Base-by-base conservation (phyloP, 2,329 filamentous ascomycete species). In the Botrytis pseudocinerea region DNA sequence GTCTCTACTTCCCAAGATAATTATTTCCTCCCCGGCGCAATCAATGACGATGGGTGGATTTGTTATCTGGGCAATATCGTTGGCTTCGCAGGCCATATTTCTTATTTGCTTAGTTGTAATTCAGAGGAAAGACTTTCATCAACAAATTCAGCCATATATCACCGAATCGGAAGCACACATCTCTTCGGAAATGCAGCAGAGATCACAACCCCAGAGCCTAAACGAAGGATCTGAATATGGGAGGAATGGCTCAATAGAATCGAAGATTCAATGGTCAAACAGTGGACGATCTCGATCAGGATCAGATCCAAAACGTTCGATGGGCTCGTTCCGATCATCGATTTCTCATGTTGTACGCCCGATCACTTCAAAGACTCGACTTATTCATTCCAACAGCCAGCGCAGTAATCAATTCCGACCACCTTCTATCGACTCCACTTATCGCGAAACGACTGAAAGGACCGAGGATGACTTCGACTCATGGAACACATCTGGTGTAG, bases 401-500 rank as follows among this genome's bases (percentile, higher is more conserved):
- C 60, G 60, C 22, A 71, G 35, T 70, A 78, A 79, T 14, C 70
- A 76, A 35, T 82, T 82, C 38, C 83, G 87, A 35, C 72, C 84
- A 4, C 77, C 82, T 10, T 90, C 89, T 1, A 79, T 87, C 16
- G 86, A 88, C 9, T 87, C 86, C 0, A 80, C 78, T 20, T 73
- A 76, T 59, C 76, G 74, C 32, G 78, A 78, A 51, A 76, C 73
- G 35, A 75, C 62, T 38, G 57, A 74, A 38, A 80, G 22, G 25
- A 73, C 75, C 42, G 87, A 88, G n/a, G 90, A 92, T 74, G 88
- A 88, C 1, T 93, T 94, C 78, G 92, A 93, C 77, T 90, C 87
- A 3, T 94, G 92, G 92, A 91, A 94, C 78, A 93, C 90, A 0
- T 92, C 90, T 0, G 85, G 85, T 0, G 89, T 93, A 2, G 90